A percentile compares a stretch with the other conserved stretches of the same genome.
Conservation (phyloP, 768 basidiomycete genomes). For the Russula compacta region DNA sequence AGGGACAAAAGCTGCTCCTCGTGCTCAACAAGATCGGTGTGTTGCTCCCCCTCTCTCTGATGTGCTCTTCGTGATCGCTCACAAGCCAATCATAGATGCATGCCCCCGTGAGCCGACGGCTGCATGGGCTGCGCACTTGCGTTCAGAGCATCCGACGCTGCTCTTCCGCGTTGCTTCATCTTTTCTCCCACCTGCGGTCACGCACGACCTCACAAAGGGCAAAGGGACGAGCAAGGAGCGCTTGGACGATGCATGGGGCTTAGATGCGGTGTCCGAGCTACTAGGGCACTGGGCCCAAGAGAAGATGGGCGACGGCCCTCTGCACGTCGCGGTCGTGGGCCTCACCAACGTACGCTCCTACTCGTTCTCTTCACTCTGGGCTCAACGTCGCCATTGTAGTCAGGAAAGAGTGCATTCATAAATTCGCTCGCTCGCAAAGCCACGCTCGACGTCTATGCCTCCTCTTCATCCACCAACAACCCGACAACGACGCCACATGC, state of each 20-base stretch:
- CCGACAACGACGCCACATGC: conserved; percentile 68
- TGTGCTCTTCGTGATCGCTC: neutral
- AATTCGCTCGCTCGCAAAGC: conserved; percentile 60
- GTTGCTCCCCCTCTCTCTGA: conserved; percentile 23
- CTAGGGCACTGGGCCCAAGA: conserved; percentile 41
- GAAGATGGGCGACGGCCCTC: conserved; percentile 39
- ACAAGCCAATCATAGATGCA: conserved; percentile 42
- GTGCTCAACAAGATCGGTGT: conserved; percentile 83
- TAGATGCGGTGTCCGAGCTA: conserved; percentile 39
- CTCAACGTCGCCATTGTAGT: conserved; percentile 31
- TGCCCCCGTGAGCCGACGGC: conserved; percentile 69
- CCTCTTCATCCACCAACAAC: conserved; percentile 38
- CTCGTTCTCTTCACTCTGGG: neutral
- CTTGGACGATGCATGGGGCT: conserved; percentile 53
- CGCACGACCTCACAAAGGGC: conserved; percentile 22
- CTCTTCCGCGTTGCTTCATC: conserved; percentile 67
- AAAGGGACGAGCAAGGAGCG: conserved; percentile 38
- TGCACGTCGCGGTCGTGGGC: conserved; percentile 76
- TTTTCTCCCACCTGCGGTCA: conserved; percentile 41
- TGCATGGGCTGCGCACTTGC: conserved; percentile 58
- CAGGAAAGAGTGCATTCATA: conserved; percentile 78
- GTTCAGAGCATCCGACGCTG: conserved; percentile 50
- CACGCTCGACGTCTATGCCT: conserved; percentile 47
- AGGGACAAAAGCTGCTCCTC: conserved; percentile 45
- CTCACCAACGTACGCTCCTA: conserved; percentile 57